Evolutionary conservation across 78 protist genomes (phyloP).

Genomic region (Polysphondylium violaceum): DNA sequence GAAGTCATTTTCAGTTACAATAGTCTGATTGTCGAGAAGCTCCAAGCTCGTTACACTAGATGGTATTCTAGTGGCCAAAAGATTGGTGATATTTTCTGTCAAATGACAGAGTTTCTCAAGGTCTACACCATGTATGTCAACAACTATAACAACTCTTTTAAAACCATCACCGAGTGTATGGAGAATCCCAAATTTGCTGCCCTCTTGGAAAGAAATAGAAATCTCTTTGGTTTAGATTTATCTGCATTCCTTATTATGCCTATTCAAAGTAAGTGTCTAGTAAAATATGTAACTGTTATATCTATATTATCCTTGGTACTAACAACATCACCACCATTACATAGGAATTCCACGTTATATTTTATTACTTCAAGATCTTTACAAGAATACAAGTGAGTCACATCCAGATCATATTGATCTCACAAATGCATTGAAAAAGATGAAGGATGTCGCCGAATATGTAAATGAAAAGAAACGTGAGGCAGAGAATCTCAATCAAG

Average conservation of each 20-base stretch:
- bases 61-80: conserved; percentile 50
- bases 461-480: conserved; percentile 86
- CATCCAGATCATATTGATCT: conserved; percentile 78
- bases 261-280: conserved; percentile 78
- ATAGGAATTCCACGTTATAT: conserved; percentile 57
- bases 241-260: conserved; percentile 79
- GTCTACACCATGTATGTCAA: conserved; percentile 85
- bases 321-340: neutral
- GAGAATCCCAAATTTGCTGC: conserved; percentile 61
- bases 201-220: conserved; percentile 39
- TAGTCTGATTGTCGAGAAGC: conserved; percentile 8
- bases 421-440: conserved; percentile 74
- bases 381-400: conserved; percentile 26
- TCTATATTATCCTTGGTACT: neutral
- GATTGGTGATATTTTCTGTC: conserved; percentile 75
- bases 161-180: conserved; percentile 59
- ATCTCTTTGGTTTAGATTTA: conserved; percentile 40
- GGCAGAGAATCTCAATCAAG: conserved; percentile 87
- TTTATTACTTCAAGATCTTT: conserved; percentile 68
- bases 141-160: conserved; percentile 56
- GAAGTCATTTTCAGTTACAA: conserved; percentile 64
- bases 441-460: conserved; percentile 83
- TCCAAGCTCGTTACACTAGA: conserved; percentile 38
- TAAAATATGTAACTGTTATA: conserved; percentile 13
- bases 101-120: conserved; percentile 50